A percentile compares a stretch with the other conserved stretches of the same genome.
Evolutionary conservation across 257 asterid genomes (phyloP).

Genomic region (Hygrophila difformis): DNA sequence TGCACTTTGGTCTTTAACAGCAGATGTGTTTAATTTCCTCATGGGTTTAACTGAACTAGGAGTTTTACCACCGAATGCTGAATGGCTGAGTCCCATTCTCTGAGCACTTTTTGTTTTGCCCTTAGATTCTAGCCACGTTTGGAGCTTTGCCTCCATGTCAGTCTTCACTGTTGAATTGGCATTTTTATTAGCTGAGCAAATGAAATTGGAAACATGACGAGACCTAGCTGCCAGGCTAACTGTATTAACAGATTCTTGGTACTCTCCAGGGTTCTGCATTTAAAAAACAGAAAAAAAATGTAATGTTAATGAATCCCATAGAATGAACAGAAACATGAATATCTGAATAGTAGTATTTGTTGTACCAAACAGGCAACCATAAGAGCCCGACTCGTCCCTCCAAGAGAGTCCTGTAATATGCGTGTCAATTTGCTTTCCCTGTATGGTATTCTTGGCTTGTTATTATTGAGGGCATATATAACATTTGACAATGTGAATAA

Average conservation of each 20-base stretch:
- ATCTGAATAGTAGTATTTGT: too few species aligned
- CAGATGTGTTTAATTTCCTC: constrained; percentile 26
- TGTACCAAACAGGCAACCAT: constrained; percentile 91
- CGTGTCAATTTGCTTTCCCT: constrained; percentile 93
- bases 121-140: constrained; percentile 76
- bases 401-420: constrained; percentile 90
- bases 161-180: constrained; percentile 45
- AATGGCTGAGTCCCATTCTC: constrained; percentile 26
- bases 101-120: constrained; percentile 67
- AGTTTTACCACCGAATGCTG: constrained; percentile 47
- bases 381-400: constrained; percentile 77
- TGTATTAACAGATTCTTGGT: constrained; percentile 85
- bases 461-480: constrained; percentile 69
- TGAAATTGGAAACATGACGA: constrained; percentile 55
- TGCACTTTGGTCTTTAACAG: constrained; percentile 24
- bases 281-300: constrained; percentile 11
- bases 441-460: constrained; percentile 55
- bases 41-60: constrained; percentile 38
- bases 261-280: constrained; percentile 80
- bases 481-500: constrained; percentile 84
- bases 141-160: constrained; percentile 83
- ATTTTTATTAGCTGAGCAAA: constrained; percentile 35
- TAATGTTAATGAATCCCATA: not conserved
- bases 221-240: constrained; percentile 92
- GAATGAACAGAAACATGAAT: not conserved